Base-by-base conservation (phyloP, 345 rosid genomes). In the Citrus cavaleriei region DNA sequence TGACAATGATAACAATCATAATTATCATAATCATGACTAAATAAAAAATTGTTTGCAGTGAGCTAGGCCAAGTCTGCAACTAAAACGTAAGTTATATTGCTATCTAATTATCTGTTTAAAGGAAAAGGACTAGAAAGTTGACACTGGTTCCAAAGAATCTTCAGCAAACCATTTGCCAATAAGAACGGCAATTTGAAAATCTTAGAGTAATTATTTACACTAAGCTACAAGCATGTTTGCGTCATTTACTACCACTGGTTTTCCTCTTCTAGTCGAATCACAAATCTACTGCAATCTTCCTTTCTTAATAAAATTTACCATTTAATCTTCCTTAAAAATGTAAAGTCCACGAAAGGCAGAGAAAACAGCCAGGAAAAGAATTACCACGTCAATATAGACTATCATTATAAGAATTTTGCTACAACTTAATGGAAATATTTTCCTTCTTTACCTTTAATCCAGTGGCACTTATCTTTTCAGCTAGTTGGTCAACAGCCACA, bases 401-500 rank as follows among this genome's bases (percentile, higher is more conserved):
- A 62, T 46, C 30, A 16, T 46, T 28, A 7, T 49, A 28, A 5
- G 7, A 4, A 63, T 19, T 19, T 60, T 63, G 10, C 10, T 22
- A 21, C 60, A 49, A 42, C 70, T 61, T 30, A 18, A 70, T 21
- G 49, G 60, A 24, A n/a, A 59, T 16, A 28, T 13, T 57, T 51
- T 59, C 21, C 5, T 77, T 77, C 75, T 42, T 85, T 80, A 94
- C 99, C 98, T 97, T 97, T 78, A 94, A 86, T 34, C 98, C 98
- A 76, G 98, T 97, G 55, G 99, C 93, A 92, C 99, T 97, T 72
- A 97, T 97, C 87, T 97, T 97, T 87, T 94, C 99, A 79, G 99
- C 99, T 74, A 97, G 88, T 83, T 97, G 99, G 86, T 97, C 99
- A 4, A 97, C 99, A 81, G 98, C 99, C 76, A 97, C 99, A 78